Conservation (phyloP, 2,329 filamentous ascomycete genomes). For the Diatrype stigma region DNA sequence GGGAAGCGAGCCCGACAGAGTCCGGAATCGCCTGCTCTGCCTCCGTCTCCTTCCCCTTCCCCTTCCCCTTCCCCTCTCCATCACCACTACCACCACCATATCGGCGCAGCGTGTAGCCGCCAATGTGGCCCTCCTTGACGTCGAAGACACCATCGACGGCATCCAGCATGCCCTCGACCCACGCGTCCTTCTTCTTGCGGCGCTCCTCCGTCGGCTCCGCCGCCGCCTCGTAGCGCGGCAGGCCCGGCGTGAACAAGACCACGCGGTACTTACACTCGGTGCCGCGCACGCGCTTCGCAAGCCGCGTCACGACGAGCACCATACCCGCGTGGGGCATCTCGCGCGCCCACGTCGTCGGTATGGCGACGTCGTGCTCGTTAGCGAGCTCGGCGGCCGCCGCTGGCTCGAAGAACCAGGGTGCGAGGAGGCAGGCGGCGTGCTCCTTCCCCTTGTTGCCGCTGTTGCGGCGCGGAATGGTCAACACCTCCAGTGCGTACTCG, state of each 20-base stretch:
- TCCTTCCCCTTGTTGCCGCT: background rate
- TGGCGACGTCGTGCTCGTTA: background rate
- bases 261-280: conserved; percentile 2
- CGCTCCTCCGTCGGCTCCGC: conserved; percentile 1
- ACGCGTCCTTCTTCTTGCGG: conserved; percentile 6
- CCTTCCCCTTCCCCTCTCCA: too few species aligned
- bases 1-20: background rate
- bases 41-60: background rate
- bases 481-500: conserved; percentile 9
- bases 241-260: conserved; percentile 9
- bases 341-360: conserved; percentile 9
- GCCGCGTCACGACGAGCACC: conserved; percentile 5
- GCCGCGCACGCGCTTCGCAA: background rate
- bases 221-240: conserved; percentile 3
- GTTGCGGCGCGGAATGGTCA: too few species aligned
- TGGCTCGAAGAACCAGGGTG: conserved; percentile 15
- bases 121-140: conserved; percentile 5
- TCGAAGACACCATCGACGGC: background rate
- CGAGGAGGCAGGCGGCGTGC: conserved; percentile 11
- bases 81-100: too few species aligned
- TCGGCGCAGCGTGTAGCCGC: conserved; percentile 2
- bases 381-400: conserved; percentile 1
- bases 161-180: conserved; percentile 3
- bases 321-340: conserved; percentile 12
- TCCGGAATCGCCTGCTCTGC: background rate